phyloP scores from a whole-genome alignment of 352 stramenopile species.

The Globisporangium iwayamae region DNA sequence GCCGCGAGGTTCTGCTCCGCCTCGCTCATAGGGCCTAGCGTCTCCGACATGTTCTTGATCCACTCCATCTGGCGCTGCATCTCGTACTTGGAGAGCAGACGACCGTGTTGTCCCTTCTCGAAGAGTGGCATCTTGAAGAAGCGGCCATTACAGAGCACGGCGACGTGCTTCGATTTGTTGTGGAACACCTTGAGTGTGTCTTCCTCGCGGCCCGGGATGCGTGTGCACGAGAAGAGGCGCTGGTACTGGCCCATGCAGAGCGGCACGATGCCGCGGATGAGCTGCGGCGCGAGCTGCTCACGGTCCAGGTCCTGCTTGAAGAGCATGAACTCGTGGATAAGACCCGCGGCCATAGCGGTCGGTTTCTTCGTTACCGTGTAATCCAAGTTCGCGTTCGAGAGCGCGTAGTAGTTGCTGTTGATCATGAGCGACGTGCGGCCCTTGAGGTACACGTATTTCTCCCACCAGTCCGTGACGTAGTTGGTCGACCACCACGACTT shows the following conservation, averaged over 20 bases:
- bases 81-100: slow-evolving; percentile 69
- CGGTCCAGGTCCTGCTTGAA: slow-evolving; percentile 87
- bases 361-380: slow-evolving; percentile 63
- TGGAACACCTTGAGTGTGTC: slow-evolving; percentile 76
- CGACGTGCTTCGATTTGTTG: slow-evolving; percentile 82
- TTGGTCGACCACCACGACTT: slow-evolving; percentile 89
- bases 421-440: slow-evolving; percentile 87
- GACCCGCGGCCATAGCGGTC: slow-evolving; percentile 52
- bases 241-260: slow-evolving; percentile 91
- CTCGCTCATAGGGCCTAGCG: slow-evolving; percentile 27
- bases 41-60: slow-evolving; percentile 50
- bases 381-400: slow-evolving; percentile 60
- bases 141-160: slow-evolving; percentile 79
- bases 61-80: slow-evolving; percentile 80
- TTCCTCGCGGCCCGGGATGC: slow-evolving; percentile 83
- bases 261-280: slow-evolving; percentile 83
- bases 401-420: slow-evolving; percentile 92
- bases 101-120: slow-evolving; percentile 72
- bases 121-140: slow-evolving; percentile 89
- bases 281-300: slow-evolving; percentile 74
- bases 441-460: slow-evolving; percentile 89
- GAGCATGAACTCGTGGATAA: slow-evolving; percentile 78
- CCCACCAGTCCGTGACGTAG: slow-evolving; percentile 90
- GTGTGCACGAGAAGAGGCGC: slow-evolving; percentile 87
- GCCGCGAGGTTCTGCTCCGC: slow-evolving; percentile 63